Conservation (phyloP, 768 basidiomycete genomes). For the Pisolithus marmoratus region DNA sequence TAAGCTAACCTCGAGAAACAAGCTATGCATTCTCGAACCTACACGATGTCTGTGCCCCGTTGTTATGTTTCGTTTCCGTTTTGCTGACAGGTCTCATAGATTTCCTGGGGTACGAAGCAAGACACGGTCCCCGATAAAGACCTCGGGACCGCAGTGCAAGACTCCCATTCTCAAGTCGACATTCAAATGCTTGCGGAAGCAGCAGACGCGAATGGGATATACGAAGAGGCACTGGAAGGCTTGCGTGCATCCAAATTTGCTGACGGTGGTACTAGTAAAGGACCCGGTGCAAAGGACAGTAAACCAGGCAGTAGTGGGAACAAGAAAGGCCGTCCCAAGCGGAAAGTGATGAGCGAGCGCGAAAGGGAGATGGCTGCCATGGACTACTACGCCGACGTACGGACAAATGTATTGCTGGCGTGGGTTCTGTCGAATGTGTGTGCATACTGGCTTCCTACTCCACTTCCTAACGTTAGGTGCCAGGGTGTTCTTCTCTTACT, state of each 20-base stretch:
- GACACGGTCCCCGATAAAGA: conserved; percentile 68
- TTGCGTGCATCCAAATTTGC: conserved; percentile 50
- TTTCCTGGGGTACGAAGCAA: conserved; percentile 97
- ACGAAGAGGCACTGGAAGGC: conserved; percentile 78
- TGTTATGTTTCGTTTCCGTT: conserved; percentile 3
- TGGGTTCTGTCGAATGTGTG: conserved; percentile 85
- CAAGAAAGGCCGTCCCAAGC: conserved; percentile 14
- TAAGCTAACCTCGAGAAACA: conserved; percentile 20
- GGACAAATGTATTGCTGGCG: conserved; percentile 73
- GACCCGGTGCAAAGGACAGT: conserved; percentile 3
- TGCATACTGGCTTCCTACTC: not conserved
- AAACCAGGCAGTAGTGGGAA: not conserved
- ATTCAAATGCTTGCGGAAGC: conserved; percentile 80
- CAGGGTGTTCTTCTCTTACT: conserved; percentile 65
- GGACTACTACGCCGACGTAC: conserved; percentile 84
- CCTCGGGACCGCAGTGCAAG: conserved; percentile 78
- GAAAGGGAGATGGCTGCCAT: conserved; percentile 72
- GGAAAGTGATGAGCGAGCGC: conserved; percentile 33
- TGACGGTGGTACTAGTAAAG: conserved; percentile 7
- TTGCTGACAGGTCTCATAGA: conserved; percentile 34
- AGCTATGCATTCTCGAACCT: conserved; percentile 85
- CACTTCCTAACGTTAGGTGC: not conserved
- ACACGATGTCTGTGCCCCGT: conserved; percentile 53
- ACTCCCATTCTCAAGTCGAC: conserved; percentile 77
- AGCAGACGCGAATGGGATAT: conserved; percentile 77